phyloP scores from a whole-genome alignment of 1,139 yeast species.

The Petasospora fabianii region DNA sequence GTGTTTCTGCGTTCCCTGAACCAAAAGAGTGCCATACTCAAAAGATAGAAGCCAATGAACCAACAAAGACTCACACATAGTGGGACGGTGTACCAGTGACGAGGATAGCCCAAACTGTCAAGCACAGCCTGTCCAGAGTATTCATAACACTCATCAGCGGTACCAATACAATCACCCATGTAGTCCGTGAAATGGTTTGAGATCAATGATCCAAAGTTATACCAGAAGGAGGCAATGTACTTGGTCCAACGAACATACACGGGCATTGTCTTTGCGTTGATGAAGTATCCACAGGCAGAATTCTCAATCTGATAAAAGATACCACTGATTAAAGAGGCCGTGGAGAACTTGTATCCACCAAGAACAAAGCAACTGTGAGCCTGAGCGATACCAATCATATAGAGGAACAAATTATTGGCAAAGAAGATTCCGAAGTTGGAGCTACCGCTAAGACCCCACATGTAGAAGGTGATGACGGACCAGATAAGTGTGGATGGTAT shows the following conservation, averaged over 20 bases:
- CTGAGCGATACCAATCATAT: slow-evolving; percentile 51
- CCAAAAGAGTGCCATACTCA: slow-evolving; percentile 33
- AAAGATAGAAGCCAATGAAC: slow-evolving; percentile 51
- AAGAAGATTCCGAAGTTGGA: slow-evolving; percentile 60
- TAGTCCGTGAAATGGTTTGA: slow-evolving; percentile 65
- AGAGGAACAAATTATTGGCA: slow-evolving; percentile 52
- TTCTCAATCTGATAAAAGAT: slow-evolving; percentile 46
- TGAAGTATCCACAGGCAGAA: slow-evolving; percentile 79
- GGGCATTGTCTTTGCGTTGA: slow-evolving; percentile 70
- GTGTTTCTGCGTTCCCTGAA: slow-evolving; percentile 14
- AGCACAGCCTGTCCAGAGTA: slow-evolving; percentile 54
- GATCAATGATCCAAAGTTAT: slow-evolving; percentile 64
- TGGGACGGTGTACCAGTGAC: slow-evolving; percentile 68
- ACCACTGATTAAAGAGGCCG: slow-evolving; percentile 35
- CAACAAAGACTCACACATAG: slow-evolving; percentile 60
- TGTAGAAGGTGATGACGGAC: slow-evolving; percentile 63
- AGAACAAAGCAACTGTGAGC: slow-evolving; percentile 52
- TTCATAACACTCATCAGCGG: slow-evolving; percentile 37
- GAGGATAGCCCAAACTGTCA: slow-evolving; percentile 55
- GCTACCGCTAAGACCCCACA: slow-evolving; percentile 70
- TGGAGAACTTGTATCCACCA: slow-evolving; percentile 64
- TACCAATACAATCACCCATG: slow-evolving; percentile 47
- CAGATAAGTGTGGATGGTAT: slow-evolving; percentile 57
- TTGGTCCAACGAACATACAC: slow-evolving; percentile 85
- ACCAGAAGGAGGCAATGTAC: slow-evolving; percentile 74